phyloP scores from a whole-genome alignment of 2,329 filamentous ascomycete genomes.

The Hypocreales sp. region DNA sequence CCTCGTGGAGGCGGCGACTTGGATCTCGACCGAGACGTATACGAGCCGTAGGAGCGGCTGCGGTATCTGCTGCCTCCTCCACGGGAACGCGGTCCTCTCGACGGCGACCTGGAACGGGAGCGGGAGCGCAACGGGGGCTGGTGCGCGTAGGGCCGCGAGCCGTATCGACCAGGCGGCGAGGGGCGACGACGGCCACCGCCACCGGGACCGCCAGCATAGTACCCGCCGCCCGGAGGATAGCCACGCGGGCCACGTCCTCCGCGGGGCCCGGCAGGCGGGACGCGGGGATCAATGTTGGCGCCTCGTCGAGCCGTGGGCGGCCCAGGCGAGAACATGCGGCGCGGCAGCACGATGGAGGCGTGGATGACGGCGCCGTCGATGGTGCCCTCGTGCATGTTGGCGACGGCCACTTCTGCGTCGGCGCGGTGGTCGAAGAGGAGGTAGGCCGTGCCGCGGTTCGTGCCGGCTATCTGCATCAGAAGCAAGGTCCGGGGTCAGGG shows the following conservation, averaged over 20 bases:
- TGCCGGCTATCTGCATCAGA: slow-evolving; percentile 44
- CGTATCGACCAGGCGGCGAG: slow-evolving; percentile 20
- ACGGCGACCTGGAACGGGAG: slow-evolving; percentile 24
- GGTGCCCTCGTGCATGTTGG: slow-evolving; percentile 97
- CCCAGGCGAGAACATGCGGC: slow-evolving; percentile 65
- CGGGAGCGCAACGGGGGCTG: slow-evolving; percentile 40
- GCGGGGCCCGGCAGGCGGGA: slow-evolving; percentile 15
- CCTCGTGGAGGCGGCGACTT: slow-evolving; percentile 20
- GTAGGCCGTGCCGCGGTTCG: slow-evolving; percentile 86
- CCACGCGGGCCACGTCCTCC: slow-evolving; percentile 16
- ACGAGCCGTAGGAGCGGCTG: slow-evolving; percentile 26
- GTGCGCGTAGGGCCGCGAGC: slow-evolving; percentile 39
- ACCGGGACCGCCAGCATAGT: slow-evolving; percentile 18
- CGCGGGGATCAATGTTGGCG: slow-evolving; percentile 38
- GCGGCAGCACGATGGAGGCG: slow-evolving; percentile 77
- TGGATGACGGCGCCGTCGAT: slow-evolving; percentile 70
- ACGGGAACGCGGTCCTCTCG: slow-evolving; percentile 11
- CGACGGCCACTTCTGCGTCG: slow-evolving; percentile 76
- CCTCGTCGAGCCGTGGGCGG: slow-evolving; percentile 57
- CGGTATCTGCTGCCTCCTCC: slow-evolving; percentile 23
- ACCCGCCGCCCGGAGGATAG: slow-evolving; percentile 9
- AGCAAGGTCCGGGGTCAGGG: not conserved
- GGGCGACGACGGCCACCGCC: slow-evolving; percentile 18
- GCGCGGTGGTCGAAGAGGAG: slow-evolving; percentile 65
- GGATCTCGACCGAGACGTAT: slow-evolving; percentile 32